Base-by-base conservation (phyloP, 2,329 filamentous ascomycete species). In the Metarhizium robertsii region DNA sequence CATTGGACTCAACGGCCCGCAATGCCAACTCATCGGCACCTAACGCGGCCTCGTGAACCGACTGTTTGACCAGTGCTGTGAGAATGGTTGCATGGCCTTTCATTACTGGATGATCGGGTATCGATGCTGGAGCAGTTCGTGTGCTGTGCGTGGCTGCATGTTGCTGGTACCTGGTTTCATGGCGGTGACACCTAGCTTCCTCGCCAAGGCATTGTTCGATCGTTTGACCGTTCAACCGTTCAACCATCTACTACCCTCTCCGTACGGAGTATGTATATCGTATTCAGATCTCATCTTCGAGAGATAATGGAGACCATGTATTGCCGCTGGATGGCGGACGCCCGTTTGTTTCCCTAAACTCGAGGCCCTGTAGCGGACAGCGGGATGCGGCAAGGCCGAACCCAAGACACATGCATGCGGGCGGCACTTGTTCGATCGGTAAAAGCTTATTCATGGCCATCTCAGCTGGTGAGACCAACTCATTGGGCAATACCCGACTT, bases 1-100 rank as follows among this genome's bases (percentile, higher is more conserved):
- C n/a, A 11, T 45, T 45, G 42, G 16, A 45, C 42, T 20, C 18
- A 5, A 42, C 25, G 42, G n/a, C 18, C 54, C 43, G 42, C 49
- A 38, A 20, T 55, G 54, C 50, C 50, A 55, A n/a, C 45, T 49
- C 54, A 55, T 53, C 54, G 29, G 34, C 30, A 45, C 50, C 42
- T 40, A 47, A 20, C 48, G 47, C n/a, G 1, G n/a, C 42, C 11
- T 29, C 29, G 25, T 46, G 25, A 50, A 11, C 34, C 48, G n/a
- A 16, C 47, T 7, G 25, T 25, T 25, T 13, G 14, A 18, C 14
- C 48, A 20, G 50, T 30, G 50, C n/a, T 11, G 49, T 13, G 16
- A 16, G 6, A 5, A 25, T 30, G 45, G 45, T 13, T 20, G 11
- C 20, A 48, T 20, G 10, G 18, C 20, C 45, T 30, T 11, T 29